phyloP scores from a whole-genome alignment of 2,329 filamentous ascomycete species.

The Sclerotinia subarctica region DNA sequence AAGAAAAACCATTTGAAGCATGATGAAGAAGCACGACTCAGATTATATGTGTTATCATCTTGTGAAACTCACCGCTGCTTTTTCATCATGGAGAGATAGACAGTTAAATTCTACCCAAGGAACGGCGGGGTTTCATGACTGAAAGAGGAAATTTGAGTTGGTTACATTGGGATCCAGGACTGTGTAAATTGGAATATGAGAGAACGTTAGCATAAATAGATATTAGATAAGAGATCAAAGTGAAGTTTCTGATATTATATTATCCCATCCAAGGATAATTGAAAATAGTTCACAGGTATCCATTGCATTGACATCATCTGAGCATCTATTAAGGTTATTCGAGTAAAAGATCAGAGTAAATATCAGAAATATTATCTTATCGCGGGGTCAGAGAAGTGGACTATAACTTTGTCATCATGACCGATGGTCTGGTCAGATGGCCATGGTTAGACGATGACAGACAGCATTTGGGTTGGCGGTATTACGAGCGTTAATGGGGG shows the following conservation, averaged over 20 bases:
- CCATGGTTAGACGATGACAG: background rate
- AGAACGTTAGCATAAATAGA: too few relatives aligned
- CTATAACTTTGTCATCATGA: background rate
- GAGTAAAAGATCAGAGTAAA: too few relatives aligned
- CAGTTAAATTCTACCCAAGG: too few relatives aligned
- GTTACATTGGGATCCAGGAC: too few relatives aligned
- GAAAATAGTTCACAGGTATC: background rate
- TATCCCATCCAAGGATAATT: too few relatives aligned
- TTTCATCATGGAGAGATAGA: background rate
- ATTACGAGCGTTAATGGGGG: background rate
- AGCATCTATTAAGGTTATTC: too few relatives aligned
- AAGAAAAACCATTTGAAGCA: background rate
- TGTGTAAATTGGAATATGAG: too few relatives aligned
- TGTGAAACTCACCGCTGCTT: slow-evolving; percentile 4
- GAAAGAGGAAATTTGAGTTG: background rate
- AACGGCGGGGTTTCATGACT: background rate
- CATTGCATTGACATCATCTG: background rate
- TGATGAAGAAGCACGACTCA: too few relatives aligned
- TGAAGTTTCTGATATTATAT: too few relatives aligned
- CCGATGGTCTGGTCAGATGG: background rate
- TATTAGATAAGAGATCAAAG: too few relatives aligned
- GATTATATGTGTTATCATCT: too few relatives aligned
- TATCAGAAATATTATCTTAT: background rate
- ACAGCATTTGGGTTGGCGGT: background rate
- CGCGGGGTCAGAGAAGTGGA: background rate